phyloP scores from a whole-genome alignment of 164 flowering plant genomes.

The Chloranthus sessilifolius region DNA sequence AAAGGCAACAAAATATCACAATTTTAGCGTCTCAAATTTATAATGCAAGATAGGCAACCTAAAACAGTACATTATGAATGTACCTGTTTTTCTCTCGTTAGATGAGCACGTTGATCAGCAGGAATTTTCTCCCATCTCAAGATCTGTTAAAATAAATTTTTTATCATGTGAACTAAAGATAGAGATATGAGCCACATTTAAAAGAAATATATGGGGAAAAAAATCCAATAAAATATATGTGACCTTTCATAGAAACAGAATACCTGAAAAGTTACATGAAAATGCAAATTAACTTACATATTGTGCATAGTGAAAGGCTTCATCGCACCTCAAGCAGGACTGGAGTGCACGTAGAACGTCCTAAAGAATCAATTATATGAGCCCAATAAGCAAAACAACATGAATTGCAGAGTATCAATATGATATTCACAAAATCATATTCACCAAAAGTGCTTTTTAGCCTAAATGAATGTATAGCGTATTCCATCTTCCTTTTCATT shows the following conservation, averaged over 20 bases:
- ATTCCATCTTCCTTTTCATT: too few relatives aligned
- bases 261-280: not conserved
- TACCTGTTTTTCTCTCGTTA: conserved; percentile 83
- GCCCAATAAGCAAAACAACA: not conserved
- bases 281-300: conserved; percentile 45
- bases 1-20: too few relatives aligned
- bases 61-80: not conserved
- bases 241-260: too few relatives aligned
- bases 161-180: conserved; percentile 1
- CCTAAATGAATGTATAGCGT: too few relatives aligned
- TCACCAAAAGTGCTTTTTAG: too few relatives aligned
- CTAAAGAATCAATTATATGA: conserved; percentile 29
- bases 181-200: not conserved
- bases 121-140: conserved; percentile 82
- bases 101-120: conserved; percentile 76
- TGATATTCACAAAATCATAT: too few relatives aligned
- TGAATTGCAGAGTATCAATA: too few relatives aligned
- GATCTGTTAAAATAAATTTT: conserved; percentile 36
- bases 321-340: conserved; percentile 57
- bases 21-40: too few relatives aligned
- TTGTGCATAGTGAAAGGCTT: conserved; percentile 77
- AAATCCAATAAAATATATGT: too few relatives aligned
- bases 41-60: too few relatives aligned
- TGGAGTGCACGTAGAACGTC: conserved; percentile 59
- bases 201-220: too few relatives aligned